Conservation (phyloP, 768 basidiomycete genomes). For the Tricholoma flavovirens region DNA sequence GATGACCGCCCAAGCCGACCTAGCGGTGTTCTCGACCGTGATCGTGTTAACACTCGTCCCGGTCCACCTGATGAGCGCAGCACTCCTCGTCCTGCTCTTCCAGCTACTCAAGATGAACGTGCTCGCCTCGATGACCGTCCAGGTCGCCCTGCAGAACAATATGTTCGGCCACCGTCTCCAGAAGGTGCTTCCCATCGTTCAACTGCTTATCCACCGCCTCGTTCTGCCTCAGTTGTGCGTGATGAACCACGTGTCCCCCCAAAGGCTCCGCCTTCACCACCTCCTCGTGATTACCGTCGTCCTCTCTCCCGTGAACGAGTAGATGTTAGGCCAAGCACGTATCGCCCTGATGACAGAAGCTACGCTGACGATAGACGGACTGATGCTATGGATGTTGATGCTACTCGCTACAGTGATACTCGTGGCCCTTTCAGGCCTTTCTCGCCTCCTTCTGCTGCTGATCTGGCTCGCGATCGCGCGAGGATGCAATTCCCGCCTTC, state of each 20-base stretch:
- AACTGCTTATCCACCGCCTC: slow-evolving; percentile 13
- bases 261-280: slow-evolving; percentile 20
- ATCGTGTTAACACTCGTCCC: slow-evolving; percentile 15
- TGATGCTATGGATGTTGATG: slow-evolving; percentile 30
- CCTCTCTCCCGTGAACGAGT: slow-evolving; percentile 29
- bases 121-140: slow-evolving; percentile 19
- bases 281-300: slow-evolving; percentile 27
- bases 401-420: slow-evolving; percentile 30
- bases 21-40: slow-evolving; percentile 13
- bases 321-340: slow-evolving; percentile 19
- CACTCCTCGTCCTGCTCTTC: slow-evolving; percentile 9
- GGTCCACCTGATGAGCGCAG: slow-evolving; percentile 11
- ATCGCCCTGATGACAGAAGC: slow-evolving; percentile 35
- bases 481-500: slow-evolving; percentile 26
- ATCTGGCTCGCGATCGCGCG: slow-evolving; percentile 27
- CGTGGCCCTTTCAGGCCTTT: slow-evolving; percentile 23
- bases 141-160: slow-evolving; percentile 10
- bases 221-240: slow-evolving; percentile 23
- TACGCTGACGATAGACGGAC: slow-evolving; percentile 31
- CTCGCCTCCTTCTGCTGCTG: slow-evolving; percentile 28
- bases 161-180: slow-evolving; percentile 11
- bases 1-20: slow-evolving; percentile 6
- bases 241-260: slow-evolving; percentile 25
- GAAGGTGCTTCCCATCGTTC: slow-evolving; percentile 9
- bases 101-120: slow-evolving; percentile 15